Evolutionary conservation across 2,329 filamentous ascomycete species (phyloP), one percentile per base, ranked within the genome.

Genomic region (Boeremia lycopersici): DNA sequence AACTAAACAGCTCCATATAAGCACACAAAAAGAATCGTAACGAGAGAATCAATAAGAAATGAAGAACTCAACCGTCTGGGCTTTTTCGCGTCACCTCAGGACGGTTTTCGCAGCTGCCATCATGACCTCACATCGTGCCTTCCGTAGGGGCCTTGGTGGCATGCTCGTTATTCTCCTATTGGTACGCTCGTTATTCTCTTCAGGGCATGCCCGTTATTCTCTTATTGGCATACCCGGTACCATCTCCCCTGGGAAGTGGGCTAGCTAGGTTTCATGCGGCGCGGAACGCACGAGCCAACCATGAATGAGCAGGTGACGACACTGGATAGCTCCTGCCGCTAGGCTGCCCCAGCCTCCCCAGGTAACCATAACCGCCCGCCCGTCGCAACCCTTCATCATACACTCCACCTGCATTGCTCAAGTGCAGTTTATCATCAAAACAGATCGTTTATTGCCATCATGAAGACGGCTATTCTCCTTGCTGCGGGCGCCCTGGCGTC

Each of bases 391-490:
- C 50, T 54, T 39, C 53, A 50, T 53, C 38, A 39, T 33, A 30
- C 48, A 53, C 56, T 46, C 56, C 47, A 50, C 49, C 40, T 55
- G 42, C 57, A 59, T 60, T 59, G 54, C 56, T 56, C 53, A 39
- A 53, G 49, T 47, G 43, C 39, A 41, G 42, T 44, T 50, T 51
- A 48, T 39, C 34, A 57, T 54, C 48, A 35, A 11, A 43, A 53
- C 38, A 43, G 30, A 55, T 59, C 50, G 41, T 48, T 50, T 29
- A 55, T 49, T 53, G 59, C 64, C 68, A 66, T 57, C 77, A 98
- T 97, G 93, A 97, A 96, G 88, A 87, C 87, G 78, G 82, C 88
- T 79, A 81, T 92, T 72, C 78, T 96, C 74, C 82, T 91, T 76
- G 88, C 91, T 75, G 86, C 87, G 79, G 87, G 88, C 72, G 84